Evolutionary conservation across 1,284 basidiomycete species (phyloP), one percentile per base, ranked within the genome.

Genomic region (Neotropicomus parvogracilis): DNA sequence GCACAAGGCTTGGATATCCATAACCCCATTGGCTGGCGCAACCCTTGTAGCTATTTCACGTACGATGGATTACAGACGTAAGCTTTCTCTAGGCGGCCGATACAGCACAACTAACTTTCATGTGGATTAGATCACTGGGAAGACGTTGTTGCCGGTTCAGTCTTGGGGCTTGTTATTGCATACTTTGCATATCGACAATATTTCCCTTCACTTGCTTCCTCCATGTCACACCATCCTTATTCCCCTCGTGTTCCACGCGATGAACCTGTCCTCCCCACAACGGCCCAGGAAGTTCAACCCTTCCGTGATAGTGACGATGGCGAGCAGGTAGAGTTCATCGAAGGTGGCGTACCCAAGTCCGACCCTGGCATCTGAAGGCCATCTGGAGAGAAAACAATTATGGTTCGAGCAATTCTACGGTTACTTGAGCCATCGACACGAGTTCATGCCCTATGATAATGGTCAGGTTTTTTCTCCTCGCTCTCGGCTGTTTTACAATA

Each of bases 41-140:
- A 75, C 85, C 1, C 76, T 97, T 34, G 90, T 98, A 21, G 94
- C 94, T 3, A 86, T 97, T 50, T 89, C 87, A n/a, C 81, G 91
- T 26, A 91, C 88, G 0, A 91, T 91, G 85, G 91, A 94, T 66
- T 88, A 89, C 59, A 79, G 91, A 49, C 91, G 89, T 89, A 63
- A 58, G 81, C 71, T 32, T 19, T 24, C 32, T 52, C 37, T 26
- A 11, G 33, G 24, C 21, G 17, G n/a, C 29, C 40, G 36, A 31
- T 31, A 14, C 29, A 12, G 12, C 41, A 14, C 31, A 20, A 39
- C 40, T 40, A 21, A 60, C 9, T 13, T 14, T 40, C 42, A 36
- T 31, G 20, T 24, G 35, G 32, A 46, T 29, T 55, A 90, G 88
- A 92, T 66, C 88, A 92, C 65, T 93, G 90, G 87, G 82, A 91